These are phyloP conservation scores for Myriosclerotinia duriaeana DNA, from an alignment of 2,329 filamentous ascomycete species.

Conservation along the genomic window DNA sequence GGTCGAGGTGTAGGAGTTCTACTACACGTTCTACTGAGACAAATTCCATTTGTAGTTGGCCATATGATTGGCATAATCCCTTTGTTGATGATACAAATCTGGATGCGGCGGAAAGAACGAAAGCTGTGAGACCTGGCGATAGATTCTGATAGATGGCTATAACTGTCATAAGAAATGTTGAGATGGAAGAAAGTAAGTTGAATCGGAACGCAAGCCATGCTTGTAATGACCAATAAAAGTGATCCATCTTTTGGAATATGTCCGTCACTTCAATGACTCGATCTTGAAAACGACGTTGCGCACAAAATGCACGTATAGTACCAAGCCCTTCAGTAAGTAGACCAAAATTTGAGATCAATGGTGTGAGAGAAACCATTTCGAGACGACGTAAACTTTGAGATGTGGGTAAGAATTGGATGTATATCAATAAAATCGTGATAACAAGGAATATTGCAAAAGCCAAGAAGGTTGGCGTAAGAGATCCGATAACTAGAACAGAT, in stretches of 20 bases:
- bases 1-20: conserved; percentile 74
- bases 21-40: conserved; percentile 86
- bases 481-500: conserved; percentile 74
- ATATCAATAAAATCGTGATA: conserved; percentile 68
- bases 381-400: conserved; percentile 80
- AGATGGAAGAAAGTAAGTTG: conserved; percentile 66
- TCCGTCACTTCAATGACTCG: conserved; percentile 80
- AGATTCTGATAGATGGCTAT: conserved; percentile 74
- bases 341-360: conserved; percentile 89
- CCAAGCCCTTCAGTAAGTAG: conserved; percentile 81
- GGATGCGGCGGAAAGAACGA: conserved; percentile 72
- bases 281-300: conserved; percentile 75
- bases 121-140: conserved; percentile 76
- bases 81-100: conserved; percentile 71
- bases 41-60: conserved; percentile 86
- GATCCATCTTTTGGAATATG: conserved; percentile 89
- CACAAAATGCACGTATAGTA: conserved; percentile 80
- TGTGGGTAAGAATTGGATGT: conserved; percentile 74
- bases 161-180: conserved; percentile 70
- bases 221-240: conserved; percentile 91
- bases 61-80: conserved; percentile 74
- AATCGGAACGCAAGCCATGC: conserved; percentile 83
- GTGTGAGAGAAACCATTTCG: conserved; percentile 86
- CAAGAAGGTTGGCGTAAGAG: conserved; percentile 75
- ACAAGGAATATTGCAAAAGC: conserved; percentile 69